A percentile compares a stretch with the other conserved stretches of the same genome.
Evolutionary conservation across 352 stramenopile species (phyloP).

Genomic region (Phytophthora citrophthora): DNA sequence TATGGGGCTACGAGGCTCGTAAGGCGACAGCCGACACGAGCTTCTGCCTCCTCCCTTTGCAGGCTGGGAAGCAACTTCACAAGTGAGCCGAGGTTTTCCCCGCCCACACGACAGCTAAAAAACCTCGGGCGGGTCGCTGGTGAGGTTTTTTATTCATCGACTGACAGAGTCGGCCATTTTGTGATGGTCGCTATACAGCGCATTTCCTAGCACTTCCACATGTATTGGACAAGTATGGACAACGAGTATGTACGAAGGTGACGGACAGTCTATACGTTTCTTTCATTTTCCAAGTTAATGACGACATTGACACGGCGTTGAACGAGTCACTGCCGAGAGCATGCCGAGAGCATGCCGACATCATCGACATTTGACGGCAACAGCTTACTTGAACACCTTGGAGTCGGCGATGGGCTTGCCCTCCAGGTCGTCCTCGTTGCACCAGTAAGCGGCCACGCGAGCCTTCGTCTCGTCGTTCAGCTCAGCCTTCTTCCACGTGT

Average conservation of each 20-base stretch:
- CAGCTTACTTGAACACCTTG: slow-evolving; percentile 95
- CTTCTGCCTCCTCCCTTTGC: slow-evolving; percentile 30
- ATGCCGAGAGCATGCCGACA: background rate
- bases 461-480: slow-evolving; percentile 78
- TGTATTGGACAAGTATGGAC: too few species aligned
- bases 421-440: slow-evolving; percentile 87
- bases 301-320: slow-evolving; percentile 1
- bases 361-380: slow-evolving; percentile 16
- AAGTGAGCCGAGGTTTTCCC: slow-evolving; percentile 24
- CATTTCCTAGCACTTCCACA: too few species aligned
- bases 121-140: slow-evolving; percentile 9
- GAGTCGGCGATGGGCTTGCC: slow-evolving; percentile 90
- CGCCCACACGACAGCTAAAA: slow-evolving; percentile 11
- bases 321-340: background rate
- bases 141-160: slow-evolving; percentile 18
- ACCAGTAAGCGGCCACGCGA: slow-evolving; percentile 90
- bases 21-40: slow-evolving; percentile 13
- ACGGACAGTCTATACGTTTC: slow-evolving; percentile 10
- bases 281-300: slow-evolving; percentile 32
- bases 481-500: slow-evolving; percentile 90
- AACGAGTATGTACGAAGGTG: background rate
- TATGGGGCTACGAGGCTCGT: slow-evolving; percentile 11
- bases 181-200: background rate
- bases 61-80: slow-evolving; percentile 35
- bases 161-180: background rate